Evolutionary conservation across 1,284 basidiomycete species (phyloP).

Genomic region (Dichomitus squalens): DNA sequence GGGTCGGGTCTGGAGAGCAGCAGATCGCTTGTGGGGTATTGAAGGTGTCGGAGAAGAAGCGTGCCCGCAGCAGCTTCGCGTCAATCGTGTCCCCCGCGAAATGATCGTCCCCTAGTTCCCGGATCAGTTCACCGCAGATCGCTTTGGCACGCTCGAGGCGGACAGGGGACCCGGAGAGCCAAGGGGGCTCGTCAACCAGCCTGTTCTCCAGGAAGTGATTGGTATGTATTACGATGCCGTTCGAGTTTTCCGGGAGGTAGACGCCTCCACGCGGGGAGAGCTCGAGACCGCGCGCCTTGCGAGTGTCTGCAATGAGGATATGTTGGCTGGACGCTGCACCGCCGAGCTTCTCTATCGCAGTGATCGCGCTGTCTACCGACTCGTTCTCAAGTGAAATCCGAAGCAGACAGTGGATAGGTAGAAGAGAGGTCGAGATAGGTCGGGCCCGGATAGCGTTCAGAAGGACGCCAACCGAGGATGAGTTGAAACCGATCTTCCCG

Average conservation of each 20-base stretch:
- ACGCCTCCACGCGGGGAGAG: constrained; percentile 33
- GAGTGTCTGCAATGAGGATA: constrained; percentile 37
- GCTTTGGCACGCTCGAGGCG: constrained; percentile 32
- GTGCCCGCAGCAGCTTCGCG: constrained; percentile 28
- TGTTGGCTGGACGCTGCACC: constrained; percentile 38
- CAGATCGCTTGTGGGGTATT: constrained; percentile 38
- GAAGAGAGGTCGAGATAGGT: constrained; percentile 32
- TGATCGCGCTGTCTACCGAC: constrained; percentile 32
- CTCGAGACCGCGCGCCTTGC: constrained; percentile 31
- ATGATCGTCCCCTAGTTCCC: constrained; percentile 12
- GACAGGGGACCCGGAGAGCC: constrained; percentile 35
- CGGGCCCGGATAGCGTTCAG: constrained; percentile 40
- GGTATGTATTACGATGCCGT: constrained; percentile 37
- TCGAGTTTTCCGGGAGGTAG: constrained; percentile 30
- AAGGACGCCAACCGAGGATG: constrained; percentile 37
- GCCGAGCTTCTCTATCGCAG: constrained; percentile 32
- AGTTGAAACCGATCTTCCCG: constrained; percentile 43
- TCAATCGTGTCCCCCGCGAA: constrained; percentile 23
- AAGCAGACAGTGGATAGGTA: constrained; percentile 38
- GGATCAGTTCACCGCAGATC: constrained; percentile 29
- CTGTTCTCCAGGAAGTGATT: constrained; percentile 40
- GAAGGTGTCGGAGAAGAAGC: constrained; percentile 35
- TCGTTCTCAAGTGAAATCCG: constrained; percentile 37
- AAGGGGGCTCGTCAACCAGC: constrained; percentile 35
- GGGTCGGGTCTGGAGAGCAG: constrained; percentile 27